A percentile compares a stretch with the other conserved stretches of the same genome.
phyloP scores from a whole-genome alignment of 2,329 filamentous ascomycete species.

The Scedosporium dehoogii region DNA sequence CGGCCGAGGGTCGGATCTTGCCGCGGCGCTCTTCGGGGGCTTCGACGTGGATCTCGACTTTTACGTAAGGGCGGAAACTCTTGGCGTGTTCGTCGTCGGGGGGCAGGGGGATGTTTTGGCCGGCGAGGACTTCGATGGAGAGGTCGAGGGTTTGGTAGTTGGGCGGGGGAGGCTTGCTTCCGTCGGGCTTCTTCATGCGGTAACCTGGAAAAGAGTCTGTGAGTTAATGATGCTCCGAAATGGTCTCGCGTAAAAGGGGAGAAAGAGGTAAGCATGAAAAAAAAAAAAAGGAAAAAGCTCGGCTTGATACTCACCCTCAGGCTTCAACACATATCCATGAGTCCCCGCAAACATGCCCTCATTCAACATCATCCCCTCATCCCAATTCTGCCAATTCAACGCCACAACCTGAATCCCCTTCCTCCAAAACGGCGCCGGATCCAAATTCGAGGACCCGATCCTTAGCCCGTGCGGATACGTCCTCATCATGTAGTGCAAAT shows the following conservation, averaged over 20 bases:
- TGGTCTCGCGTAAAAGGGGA: background rate
- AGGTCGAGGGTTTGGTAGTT: constrained; percentile 52
- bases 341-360: constrained; percentile 82
- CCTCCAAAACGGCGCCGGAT: constrained; percentile 77
- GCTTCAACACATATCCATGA: constrained; percentile 80
- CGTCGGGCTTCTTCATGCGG: constrained; percentile 14
- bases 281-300: background rate
- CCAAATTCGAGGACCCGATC: constrained; percentile 76
- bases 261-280: background rate
- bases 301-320: constrained; percentile 39
- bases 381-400: constrained; percentile 86
- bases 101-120: constrained; percentile 63
- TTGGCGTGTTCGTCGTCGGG: constrained; percentile 35
- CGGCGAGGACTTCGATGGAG: constrained; percentile 64
- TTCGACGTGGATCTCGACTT: constrained; percentile 75
- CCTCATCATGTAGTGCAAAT: constrained; percentile 72
- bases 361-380: constrained; percentile 93
- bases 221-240: background rate
- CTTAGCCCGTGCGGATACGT: constrained; percentile 78
- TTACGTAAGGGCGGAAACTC: constrained; percentile 70
- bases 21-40: constrained; percentile 37
- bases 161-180: constrained; percentile 8
- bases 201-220: constrained; percentile 17
- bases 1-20: constrained; percentile 26
- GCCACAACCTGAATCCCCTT: constrained; percentile 86